Base-by-base conservation (phyloP, 257 asterid genomes). In the Solanum sparsipilum region DNA sequence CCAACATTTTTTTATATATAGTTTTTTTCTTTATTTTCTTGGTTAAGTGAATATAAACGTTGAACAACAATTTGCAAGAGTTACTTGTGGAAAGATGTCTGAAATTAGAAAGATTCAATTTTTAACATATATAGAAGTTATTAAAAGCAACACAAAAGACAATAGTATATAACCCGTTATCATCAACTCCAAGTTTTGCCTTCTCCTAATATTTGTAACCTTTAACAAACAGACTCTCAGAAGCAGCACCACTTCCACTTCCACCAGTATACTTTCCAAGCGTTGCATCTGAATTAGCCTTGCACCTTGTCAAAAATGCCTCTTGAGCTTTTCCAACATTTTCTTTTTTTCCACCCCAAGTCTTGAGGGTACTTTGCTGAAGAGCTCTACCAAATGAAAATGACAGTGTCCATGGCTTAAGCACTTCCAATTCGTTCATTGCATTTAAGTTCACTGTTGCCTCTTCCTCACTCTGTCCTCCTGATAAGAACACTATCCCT, bases 381-480 rank as follows among this genome's bases (percentile, higher is more conserved):
- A 96, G 91, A 10, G 98, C 98, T 35, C 98, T 91, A 41, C 98
- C 98, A 76, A 96, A 96, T 1, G 98, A 94, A 88, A 96, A 96
- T 0, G 98, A 91, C 23, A 95, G 89, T 11, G 95, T 93, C 98
- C 98, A 96, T 11, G 98, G 98, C 89, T 96, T 96, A 86, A 92
- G 5, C 88, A 89, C 96, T 3, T 88, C 92, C 92, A 94, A 56
- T 84, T 93, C 94, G 93, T 96, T 96, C 98, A 95, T 96, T 2
- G 98, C 98, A 29, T 90, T 89, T 83, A 96, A 87, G 48, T 96
- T 96, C 48, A 89, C 90, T 1, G 98, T 95, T 20, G 98, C 98
- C 90, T 96, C 94, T 86, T 95, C 98, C 91, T 95, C 98, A 63
- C 98, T 96, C 81, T 96, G 98, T 88, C 98, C 98, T 4, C 98